These are phyloP conservation scores for Schwanniomyces polymorphus DNA, from an alignment of 805 yeast species.

Conservation along the genomic window DNA sequence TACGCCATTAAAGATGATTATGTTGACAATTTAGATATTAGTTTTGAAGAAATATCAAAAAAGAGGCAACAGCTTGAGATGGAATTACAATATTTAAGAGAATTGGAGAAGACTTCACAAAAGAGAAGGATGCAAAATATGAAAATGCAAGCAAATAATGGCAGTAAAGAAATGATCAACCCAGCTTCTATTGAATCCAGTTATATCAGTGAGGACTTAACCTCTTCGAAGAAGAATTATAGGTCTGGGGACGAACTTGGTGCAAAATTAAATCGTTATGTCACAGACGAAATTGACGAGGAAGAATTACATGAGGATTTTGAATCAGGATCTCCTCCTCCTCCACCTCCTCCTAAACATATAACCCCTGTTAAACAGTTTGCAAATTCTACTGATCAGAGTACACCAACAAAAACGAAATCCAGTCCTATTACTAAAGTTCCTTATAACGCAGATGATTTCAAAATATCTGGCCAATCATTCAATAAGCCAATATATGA, in stretches of 20 bases:
- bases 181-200: constrained; percentile 24
- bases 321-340: constrained; percentile 15
- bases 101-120: constrained; percentile 22
- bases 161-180: constrained; percentile 1
- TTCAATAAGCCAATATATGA: constrained; percentile 10
- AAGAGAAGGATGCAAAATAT: neutral
- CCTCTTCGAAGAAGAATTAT: constrained; percentile 31
- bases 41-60: constrained; percentile 28
- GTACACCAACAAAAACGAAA: constrained; percentile 1
- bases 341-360: constrained; percentile 40
- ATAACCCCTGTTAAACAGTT: constrained; percentile 11
- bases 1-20: neutral
- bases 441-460: constrained; percentile 41
- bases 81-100: constrained; percentile 34
- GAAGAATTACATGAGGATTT: constrained; percentile 12
- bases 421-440: constrained; percentile 8
- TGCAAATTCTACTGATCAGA: neutral
- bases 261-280: constrained; percentile 24
- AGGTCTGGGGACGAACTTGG: constrained; percentile 36
- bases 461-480: constrained; percentile 26
- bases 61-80: constrained; percentile 40
- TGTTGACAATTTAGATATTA: constrained; percentile 10
- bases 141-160: neutral
- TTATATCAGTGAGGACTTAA: constrained; percentile 34
- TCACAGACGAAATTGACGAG: constrained; percentile 19